phyloP scores from a whole-genome alignment of 352 stramenopile species.

The Pythium volutum region DNA sequence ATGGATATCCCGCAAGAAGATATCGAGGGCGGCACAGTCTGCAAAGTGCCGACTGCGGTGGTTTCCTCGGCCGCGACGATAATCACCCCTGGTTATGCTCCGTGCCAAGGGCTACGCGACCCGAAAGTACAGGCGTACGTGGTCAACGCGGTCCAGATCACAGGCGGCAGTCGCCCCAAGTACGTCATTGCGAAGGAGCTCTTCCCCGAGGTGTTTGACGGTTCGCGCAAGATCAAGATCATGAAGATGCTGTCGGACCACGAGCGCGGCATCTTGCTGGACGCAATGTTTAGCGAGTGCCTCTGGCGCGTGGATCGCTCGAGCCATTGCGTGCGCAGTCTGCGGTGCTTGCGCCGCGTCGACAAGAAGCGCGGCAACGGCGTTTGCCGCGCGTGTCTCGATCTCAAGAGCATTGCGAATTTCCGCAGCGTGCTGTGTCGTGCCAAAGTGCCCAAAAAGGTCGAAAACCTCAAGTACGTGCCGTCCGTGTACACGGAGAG shows the following conservation, averaged over 20 bases:
- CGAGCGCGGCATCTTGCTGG: constrained; percentile 57
- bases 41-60: background rate
- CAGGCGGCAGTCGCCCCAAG: constrained; percentile 69
- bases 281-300: constrained; percentile 77
- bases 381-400: constrained; percentile 62
- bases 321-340: constrained; percentile 68
- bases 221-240: constrained; percentile 63
- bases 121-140: constrained; percentile 67
- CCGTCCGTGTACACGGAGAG: constrained; percentile 73
- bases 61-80: background rate
- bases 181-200: constrained; percentile 82
- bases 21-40: background rate
- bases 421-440: constrained; percentile 76
- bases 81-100: constrained; percentile 37
- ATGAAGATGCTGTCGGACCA: constrained; percentile 46
- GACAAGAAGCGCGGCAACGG: constrained; percentile 31
- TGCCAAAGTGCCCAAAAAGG: constrained; percentile 63
- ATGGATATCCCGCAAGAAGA: constrained; percentile 5
- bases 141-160: constrained; percentile 56
- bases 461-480: constrained; percentile 80
- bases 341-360: constrained; percentile 56
- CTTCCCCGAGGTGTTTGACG: constrained; percentile 56
- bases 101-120: constrained; percentile 60
- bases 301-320: constrained; percentile 78
- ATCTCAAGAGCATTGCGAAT: constrained; percentile 63